Conservation (phyloP, 257 asterid species). For the Rubia yunnanensis region DNA sequence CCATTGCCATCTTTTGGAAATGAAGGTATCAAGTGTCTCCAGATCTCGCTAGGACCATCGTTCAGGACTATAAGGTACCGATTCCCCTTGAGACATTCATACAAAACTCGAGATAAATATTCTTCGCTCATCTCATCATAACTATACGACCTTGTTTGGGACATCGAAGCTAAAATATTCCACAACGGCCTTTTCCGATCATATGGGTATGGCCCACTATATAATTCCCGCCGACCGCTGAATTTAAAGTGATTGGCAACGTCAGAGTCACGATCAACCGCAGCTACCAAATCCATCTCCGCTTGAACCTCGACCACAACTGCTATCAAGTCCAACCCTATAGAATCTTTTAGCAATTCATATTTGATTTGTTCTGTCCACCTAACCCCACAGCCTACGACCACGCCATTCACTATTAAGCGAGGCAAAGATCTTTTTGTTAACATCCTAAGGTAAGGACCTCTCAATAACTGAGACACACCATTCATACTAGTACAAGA, state of each 20-base stretch:
- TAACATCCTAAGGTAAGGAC: not conserved
- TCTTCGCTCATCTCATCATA: not conserved
- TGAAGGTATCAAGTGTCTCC: not conserved
- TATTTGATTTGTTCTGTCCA: not conserved
- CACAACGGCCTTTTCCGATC: not conserved
- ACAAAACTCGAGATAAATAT: not conserved
- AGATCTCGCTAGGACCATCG: not conserved
- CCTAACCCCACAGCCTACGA: not conserved
- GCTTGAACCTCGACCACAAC: not conserved
- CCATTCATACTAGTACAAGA: no score
- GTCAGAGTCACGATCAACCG: not conserved
- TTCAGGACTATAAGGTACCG: constrained; percentile 4
- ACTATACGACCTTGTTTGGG: not conserved
- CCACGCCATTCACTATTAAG: not conserved
- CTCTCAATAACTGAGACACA: not conserved
- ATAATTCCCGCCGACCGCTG: not conserved
- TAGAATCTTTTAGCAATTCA: not conserved
- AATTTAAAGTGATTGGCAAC: not conserved
- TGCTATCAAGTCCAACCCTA: not conserved
- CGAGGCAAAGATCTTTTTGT: not conserved
- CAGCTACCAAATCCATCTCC: not conserved
- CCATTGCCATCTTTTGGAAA: not conserved
- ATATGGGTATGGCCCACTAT: not conserved
- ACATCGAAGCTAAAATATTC: not conserved
- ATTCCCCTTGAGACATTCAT: not conserved